phyloP scores from a whole-genome alignment of 345 rosid genomes.

The Eutrema heterophyllum region DNA sequence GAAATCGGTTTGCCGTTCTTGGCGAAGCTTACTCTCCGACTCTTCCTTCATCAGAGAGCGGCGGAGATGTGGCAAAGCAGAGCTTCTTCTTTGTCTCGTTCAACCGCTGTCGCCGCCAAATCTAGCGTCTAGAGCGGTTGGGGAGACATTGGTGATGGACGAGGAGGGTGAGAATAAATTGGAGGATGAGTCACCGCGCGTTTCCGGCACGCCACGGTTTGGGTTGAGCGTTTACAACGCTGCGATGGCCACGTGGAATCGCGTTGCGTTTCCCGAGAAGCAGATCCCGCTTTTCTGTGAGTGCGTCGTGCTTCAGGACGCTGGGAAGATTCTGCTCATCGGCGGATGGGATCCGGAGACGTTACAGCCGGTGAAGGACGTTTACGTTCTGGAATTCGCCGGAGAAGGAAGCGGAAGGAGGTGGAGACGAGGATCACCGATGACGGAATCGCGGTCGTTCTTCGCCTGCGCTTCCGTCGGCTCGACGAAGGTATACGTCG shows the following conservation, averaged over 20 bases:
- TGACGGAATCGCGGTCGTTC: slow-evolving; percentile 49
- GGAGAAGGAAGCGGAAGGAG: slow-evolving; percentile 22
- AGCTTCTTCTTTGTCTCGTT: slow-evolving; percentile 46
- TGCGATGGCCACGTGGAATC: slow-evolving; percentile 27
- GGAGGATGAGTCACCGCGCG: slow-evolving; percentile 7
- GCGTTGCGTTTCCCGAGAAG: slow-evolving; percentile 10
- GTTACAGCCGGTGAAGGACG: slow-evolving; percentile 38
- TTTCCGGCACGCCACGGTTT: slow-evolving; percentile 33
- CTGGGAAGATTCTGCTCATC: slow-evolving; percentile 35
- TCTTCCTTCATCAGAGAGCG: slow-evolving; percentile 36
- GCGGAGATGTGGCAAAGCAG: slow-evolving; percentile 32
- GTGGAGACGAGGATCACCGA: slow-evolving; percentile 45
- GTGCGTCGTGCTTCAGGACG: slow-evolving; percentile 36
- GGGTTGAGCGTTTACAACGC: slow-evolving; percentile 40
- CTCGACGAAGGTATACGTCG: slow-evolving; percentile 36
- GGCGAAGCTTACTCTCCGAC: slow-evolving; percentile 39
- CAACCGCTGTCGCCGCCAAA: slow-evolving; percentile 32
- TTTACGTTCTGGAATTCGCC: slow-evolving; percentile 38
- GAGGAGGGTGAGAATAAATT: background rate
- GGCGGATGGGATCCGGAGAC: slow-evolving; percentile 64
- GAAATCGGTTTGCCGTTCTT: slow-evolving; percentile 42
- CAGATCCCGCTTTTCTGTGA: slow-evolving; percentile 53
- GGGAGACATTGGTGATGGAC: background rate
- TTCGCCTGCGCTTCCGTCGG: slow-evolving; percentile 46
- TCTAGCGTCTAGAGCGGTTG: slow-evolving; percentile 6